phyloP scores from a whole-genome alignment of 345 rosid species.

The Gossypium bickii region DNA sequence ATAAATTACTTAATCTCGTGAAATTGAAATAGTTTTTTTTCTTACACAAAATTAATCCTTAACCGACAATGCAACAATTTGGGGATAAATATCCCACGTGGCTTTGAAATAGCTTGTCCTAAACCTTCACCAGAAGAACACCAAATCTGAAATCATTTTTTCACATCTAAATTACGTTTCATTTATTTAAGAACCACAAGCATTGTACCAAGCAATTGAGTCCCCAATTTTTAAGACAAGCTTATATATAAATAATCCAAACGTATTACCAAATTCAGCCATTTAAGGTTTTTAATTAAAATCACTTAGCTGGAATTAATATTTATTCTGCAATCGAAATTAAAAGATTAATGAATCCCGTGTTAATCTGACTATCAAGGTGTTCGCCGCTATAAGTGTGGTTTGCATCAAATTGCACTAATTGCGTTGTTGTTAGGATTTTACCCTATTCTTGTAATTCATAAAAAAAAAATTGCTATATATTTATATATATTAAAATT shows the following conservation, averaged over 20 bases:
- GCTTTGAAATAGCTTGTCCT: conserved; percentile 18
- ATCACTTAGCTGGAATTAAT: no score
- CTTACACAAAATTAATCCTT: neutral
- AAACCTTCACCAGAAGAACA: conserved; percentile 22
- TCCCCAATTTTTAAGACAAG: neutral
- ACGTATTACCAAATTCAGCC: no score
- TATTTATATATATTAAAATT: no score
- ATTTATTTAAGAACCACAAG: neutral
- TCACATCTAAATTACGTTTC: conserved; percentile 11
- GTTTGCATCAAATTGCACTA: rapidly evolving
- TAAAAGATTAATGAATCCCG: no score
- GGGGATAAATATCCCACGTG: conserved; percentile 19
- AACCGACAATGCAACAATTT: conserved; percentile 6
- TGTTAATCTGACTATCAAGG: rapidly evolving
- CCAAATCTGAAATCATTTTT: conserved; percentile 12
- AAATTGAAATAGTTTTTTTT: no score
- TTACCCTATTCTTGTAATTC: no score
- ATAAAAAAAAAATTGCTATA: no score
- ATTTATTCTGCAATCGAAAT: no score
- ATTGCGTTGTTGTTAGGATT: rapidly evolving
- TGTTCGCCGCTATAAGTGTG: rapidly evolving
- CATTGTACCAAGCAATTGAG: neutral
- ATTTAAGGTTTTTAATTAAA: no score
- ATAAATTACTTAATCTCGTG: no score
- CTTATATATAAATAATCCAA: no score